Conservation (phyloP, 1,139 yeast genomes). For the Nematodospora anomalae region DNA sequence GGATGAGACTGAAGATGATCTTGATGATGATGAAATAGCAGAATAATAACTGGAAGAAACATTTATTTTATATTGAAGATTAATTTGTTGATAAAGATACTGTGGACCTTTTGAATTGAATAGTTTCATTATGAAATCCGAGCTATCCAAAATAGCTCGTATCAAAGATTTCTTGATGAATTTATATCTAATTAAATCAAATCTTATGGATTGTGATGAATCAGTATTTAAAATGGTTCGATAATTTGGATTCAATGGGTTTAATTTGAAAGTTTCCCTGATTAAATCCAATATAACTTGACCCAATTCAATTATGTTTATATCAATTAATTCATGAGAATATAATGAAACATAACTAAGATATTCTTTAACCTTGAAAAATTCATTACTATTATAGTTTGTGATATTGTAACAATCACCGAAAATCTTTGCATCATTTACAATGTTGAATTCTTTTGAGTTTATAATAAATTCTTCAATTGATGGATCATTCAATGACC, state of each 20-base stretch:
- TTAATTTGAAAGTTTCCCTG: conserved; percentile 26
- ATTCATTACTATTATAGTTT: conserved; percentile 22
- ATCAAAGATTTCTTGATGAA: conserved; percentile 34
- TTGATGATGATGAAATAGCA: conserved; percentile 8
- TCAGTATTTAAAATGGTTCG: conserved; percentile 11
- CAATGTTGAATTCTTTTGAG: conserved; percentile 33
- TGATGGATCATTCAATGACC: conserved; percentile 61
- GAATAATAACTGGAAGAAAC: conserved; percentile 6
- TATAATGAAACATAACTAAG: conserved; percentile 39
- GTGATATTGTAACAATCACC: conserved; percentile 6
- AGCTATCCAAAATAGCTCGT: conserved; percentile 31
- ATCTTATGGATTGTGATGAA: conserved; percentile 6
- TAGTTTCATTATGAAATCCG: conserved; percentile 33
- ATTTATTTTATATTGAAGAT: conserved; percentile 17
- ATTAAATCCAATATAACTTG: conserved; percentile 38
- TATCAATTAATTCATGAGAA: conserved; percentile 37
- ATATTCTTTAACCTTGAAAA: conserved; percentile 40
- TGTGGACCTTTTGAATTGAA: conserved; percentile 41
- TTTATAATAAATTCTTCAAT: conserved; percentile 50
- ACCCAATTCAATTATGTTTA: conserved; percentile 32
- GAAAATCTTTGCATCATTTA: conserved; percentile 6
- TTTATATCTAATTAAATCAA: conserved; percentile 27
- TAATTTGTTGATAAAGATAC: conserved; percentile 26
- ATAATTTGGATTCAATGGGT: conserved; percentile 9
- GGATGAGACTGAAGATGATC: conserved; percentile 3